Conservation (phyloP, 1,139 yeast species). For the Geotrichum siamense region DNA sequence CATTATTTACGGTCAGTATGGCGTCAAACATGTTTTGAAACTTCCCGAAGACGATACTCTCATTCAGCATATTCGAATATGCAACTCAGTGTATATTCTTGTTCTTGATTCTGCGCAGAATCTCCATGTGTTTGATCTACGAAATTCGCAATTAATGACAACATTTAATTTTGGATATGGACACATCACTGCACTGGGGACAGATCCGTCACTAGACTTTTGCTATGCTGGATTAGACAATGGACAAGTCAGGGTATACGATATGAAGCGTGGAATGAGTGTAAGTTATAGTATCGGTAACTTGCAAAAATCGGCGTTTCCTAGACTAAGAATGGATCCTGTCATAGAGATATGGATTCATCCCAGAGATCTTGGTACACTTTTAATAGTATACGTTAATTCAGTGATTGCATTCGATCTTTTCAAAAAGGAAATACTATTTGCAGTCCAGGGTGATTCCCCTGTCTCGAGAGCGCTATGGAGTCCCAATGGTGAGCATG, state of each 20-base stretch:
- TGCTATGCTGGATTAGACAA: constrained; percentile 69
- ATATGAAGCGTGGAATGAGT: constrained; percentile 74
- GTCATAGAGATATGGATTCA: constrained; percentile 67
- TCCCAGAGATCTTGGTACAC: constrained; percentile 79
- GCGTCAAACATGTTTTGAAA: constrained; percentile 63
- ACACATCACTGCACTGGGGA: constrained; percentile 55
- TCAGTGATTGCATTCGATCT: constrained; percentile 66
- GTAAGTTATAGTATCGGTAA: constrained; percentile 58
- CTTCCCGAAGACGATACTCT: constrained; percentile 38
- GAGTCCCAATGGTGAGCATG: constrained; percentile 90
- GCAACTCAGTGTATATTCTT: constrained; percentile 74
- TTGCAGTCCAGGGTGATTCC: constrained; percentile 50
- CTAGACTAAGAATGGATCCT: constrained; percentile 42
- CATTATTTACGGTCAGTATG: constrained; percentile 76
- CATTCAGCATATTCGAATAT: constrained; percentile 53
- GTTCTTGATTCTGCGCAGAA: constrained; percentile 51
- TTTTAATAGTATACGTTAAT: constrained; percentile 66
- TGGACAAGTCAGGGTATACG: constrained; percentile 70
- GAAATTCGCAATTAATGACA: neutral
- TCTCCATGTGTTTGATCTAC: constrained; percentile 62
- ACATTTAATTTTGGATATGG: constrained; percentile 44
- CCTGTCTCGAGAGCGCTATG: constrained; percentile 58
- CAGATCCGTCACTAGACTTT: constrained; percentile 90
- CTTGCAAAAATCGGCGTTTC: constrained; percentile 46
- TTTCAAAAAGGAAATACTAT: constrained; percentile 50